A percentile compares a stretch with the other conserved stretches of the same genome.
Conservation (phyloP, 352 stramenopile genomes). For the Globisporangium splendens region DNA sequence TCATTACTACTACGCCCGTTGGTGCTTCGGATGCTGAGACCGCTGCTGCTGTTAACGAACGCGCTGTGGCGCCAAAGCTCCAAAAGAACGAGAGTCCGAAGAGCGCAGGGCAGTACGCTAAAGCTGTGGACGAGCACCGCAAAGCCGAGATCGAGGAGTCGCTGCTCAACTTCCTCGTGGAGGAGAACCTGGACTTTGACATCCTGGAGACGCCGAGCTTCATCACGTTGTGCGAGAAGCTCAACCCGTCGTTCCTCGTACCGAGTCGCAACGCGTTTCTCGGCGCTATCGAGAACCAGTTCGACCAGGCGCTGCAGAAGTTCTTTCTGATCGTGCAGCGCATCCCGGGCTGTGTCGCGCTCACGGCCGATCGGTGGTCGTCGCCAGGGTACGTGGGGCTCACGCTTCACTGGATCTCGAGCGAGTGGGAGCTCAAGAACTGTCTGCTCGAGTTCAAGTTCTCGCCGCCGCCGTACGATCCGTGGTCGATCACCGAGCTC, state of each 20-base stretch:
- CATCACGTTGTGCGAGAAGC: conserved; percentile 4
- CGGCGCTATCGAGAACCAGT: conserved; percentile 1
- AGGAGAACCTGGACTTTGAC: conserved; percentile 4
- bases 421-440: conserved; percentile 10
- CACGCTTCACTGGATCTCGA: conserved; percentile 13
- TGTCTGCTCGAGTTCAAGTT: conserved; percentile 11
- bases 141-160: conserved; percentile 3
- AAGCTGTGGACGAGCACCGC: not conserved
- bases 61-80: too few relatives aligned
- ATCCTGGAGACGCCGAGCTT: conserved; percentile 6
- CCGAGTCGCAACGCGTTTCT: conserved; percentile 1
- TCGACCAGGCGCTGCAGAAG: conserved; percentile 1
- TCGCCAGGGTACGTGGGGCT: conserved; percentile 5
- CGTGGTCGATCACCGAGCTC: conserved; percentile 2
- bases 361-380: conserved; percentile 10
- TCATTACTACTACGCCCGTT: too few relatives aligned
- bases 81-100: not conserved
- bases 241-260: conserved; percentile 3
- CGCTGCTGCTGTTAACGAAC: not conserved
- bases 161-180: conserved; percentile 4
- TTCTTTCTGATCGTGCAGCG: conserved; percentile 2
- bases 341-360: conserved; percentile 8
- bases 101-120: not conserved
- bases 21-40: too few relatives aligned
- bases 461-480: conserved; percentile 1